Conservation (phyloP, 169 alveolate genomes). For the Theileria orientalis region DNA sequence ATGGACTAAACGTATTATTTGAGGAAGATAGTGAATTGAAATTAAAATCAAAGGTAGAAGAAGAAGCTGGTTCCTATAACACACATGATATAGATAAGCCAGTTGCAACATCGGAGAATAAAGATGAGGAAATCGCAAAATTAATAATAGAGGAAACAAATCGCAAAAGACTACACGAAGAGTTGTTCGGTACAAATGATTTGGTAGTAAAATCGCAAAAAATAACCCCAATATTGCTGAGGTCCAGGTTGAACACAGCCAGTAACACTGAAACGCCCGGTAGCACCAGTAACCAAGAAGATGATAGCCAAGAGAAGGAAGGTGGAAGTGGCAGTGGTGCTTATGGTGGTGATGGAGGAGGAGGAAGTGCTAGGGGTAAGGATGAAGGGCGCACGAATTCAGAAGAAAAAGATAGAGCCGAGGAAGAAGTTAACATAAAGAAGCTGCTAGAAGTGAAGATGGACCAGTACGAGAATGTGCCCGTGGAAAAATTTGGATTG, state of each 20-base stretch:
- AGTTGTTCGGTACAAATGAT: conserved; percentile 31
- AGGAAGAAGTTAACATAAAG: not conserved
- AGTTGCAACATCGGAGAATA: not conserved
- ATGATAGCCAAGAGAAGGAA: not conserved
- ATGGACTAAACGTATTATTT: conserved; percentile 39
- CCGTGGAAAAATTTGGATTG: conserved; percentile 69
- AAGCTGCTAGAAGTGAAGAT: not conserved
- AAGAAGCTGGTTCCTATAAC: not conserved
- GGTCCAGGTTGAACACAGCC: conserved; percentile 3
- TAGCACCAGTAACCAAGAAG: not conserved
- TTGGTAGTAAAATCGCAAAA: conserved; percentile 30
- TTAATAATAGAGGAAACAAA: conserved; percentile 33
- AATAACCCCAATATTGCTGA: conserved; percentile 36
- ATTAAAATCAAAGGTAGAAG: not conserved
- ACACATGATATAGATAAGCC: not conserved
- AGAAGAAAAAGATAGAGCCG: not conserved
- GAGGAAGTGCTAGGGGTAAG: not conserved
- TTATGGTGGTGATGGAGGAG: not conserved
- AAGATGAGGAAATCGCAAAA: conserved; percentile 36
- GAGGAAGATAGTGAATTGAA: not conserved
- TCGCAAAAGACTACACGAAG: conserved; percentile 25
- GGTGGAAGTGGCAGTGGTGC: not conserved
- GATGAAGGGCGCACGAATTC: not conserved
- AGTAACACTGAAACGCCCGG: not conserved
- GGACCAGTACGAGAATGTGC: conserved; percentile 57